Conservation (phyloP, 2,329 filamentous ascomycete genomes). For the Hyphodiscus sp. region DNA sequence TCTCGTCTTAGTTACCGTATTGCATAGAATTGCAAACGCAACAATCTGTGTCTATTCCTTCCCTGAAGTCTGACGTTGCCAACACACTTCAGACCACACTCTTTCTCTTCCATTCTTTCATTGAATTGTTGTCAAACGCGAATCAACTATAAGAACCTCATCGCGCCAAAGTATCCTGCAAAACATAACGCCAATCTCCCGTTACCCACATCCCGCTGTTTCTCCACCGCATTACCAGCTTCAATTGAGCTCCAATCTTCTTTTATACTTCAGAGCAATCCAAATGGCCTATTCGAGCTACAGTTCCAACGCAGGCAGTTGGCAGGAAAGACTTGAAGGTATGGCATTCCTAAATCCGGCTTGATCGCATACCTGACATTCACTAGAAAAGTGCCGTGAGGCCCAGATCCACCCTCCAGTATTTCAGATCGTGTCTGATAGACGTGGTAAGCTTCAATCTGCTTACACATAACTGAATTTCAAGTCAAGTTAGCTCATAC, state of each 20-base stretch:
- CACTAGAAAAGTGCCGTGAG: conserved; percentile 50
- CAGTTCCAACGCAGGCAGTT: conserved; percentile 23
- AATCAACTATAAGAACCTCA: conserved; percentile 27
- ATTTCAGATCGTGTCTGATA: conserved; percentile 68
- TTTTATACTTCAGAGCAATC: conserved; percentile 8
- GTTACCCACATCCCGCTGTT: conserved; percentile 23
- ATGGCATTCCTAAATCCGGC: conserved; percentile 17
- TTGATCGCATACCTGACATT: conserved; percentile 19
- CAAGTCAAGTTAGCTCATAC: conserved; percentile 23
- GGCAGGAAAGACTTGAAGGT: conserved; percentile 35
- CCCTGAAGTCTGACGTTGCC: conserved; percentile 23
- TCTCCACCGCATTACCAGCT: conserved; percentile 20
- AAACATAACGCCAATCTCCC: conserved; percentile 28
- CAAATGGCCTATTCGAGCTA: conserved; percentile 29
- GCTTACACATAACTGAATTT: not conserved
- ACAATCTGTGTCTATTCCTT: conserved; percentile 17
- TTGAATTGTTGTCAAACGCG: conserved; percentile 5
- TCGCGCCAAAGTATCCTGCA: conserved; percentile 25
- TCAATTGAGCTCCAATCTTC: conserved; percentile 12
- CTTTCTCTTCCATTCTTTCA: conserved; percentile 7
- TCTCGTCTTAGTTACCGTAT: conserved; percentile 27
- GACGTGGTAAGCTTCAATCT: conserved; percentile 51
- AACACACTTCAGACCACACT: conserved; percentile 24
- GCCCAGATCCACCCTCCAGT: conserved; percentile 47
- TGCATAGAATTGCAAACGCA: conserved; percentile 29